Evolutionary conservation across 345 rosid genomes (phyloP), one percentile per base, ranked within the genome.

Genomic region (Salix viminalis): DNA sequence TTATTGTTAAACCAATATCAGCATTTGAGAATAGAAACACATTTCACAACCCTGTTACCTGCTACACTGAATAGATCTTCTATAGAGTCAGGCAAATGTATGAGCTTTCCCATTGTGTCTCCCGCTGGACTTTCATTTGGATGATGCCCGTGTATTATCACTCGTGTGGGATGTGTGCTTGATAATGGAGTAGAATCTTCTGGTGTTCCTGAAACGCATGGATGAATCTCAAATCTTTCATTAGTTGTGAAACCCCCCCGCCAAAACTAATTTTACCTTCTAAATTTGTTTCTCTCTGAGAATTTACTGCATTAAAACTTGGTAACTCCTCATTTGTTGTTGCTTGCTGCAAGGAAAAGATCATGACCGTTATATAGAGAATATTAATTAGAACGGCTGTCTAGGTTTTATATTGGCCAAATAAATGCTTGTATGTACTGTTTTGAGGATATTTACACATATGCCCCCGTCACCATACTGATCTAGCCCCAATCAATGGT

Each of bases 121-220:
- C 76, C 86, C 30, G 37, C 19, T 78, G 79, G 66, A 61, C 68
- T 80, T 83, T 86, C 77, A 61, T 83, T 79, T 44, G 97, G 97
- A 83, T 84, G 82, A 73, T 91, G 86, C 72, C 93, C 88, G 61
- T 93, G 94, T 68, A 93, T 90, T 73, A 90, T 90, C 79, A 91
- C 97, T 85, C 97, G 82, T 76, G 67, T 85, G 3, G 77, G 82
- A 24, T 46, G 65, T 83, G 71, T 74, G 65, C 77, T 85, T 76
- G 81, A 69, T 65, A 62, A 73, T 69, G 82, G 79, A 71, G 65
- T 54, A 23, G 73, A 74, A 50, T 68, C 78, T 79, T 74, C 80
- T 65, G 67, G 79, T 67, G 61, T 82, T 83, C 81, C 94, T 91
- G 88, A 80, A 80, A 79, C 76, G 58, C 60, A 18, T 64, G 16